phyloP scores from a whole-genome alignment of 2,329 filamentous ascomycete genomes.

The Botrytis medusae region DNA sequence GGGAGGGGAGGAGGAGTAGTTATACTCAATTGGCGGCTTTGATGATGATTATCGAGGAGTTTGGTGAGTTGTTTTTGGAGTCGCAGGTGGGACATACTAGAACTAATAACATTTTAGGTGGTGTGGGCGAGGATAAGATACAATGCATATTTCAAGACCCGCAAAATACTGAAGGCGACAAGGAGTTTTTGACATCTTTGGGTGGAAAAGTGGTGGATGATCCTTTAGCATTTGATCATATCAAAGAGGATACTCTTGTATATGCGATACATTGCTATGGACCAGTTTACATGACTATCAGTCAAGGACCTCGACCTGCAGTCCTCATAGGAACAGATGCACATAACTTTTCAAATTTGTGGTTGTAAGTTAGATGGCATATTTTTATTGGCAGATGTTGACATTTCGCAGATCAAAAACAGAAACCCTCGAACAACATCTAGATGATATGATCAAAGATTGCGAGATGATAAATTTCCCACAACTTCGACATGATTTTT shows the following conservation, averaged over 20 bases:
- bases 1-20: conserved; percentile 35
- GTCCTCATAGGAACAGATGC: conserved; percentile 38
- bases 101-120: conserved; percentile 1
- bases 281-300: conserved; percentile 35
- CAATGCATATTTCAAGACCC: conserved; percentile 37
- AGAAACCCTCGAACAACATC: conserved; percentile 21
- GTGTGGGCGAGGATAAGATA: conserved; percentile 1
- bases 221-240: conserved; percentile 35
- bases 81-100: neutral
- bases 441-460: conserved; percentile 34
- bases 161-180: conserved; percentile 37
- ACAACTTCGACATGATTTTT: conserved; percentile 38
- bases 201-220: conserved; percentile 35
- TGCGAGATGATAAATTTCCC: conserved; percentile 37
- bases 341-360: conserved; percentile 34
- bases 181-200: conserved; percentile 34
- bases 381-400: neutral
- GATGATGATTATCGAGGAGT: conserved; percentile 30
- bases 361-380: conserved; percentile 27
- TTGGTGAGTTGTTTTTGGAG: conserved; percentile 24
- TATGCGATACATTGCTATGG: conserved; percentile 42
- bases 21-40: conserved; percentile 39
- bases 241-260: conserved; percentile 35
- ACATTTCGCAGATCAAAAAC: conserved; percentile 23
- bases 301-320: conserved; percentile 30